phyloP scores from a whole-genome alignment of 164 flowering plant genomes.

The Kingdonia uniflora region DNA sequence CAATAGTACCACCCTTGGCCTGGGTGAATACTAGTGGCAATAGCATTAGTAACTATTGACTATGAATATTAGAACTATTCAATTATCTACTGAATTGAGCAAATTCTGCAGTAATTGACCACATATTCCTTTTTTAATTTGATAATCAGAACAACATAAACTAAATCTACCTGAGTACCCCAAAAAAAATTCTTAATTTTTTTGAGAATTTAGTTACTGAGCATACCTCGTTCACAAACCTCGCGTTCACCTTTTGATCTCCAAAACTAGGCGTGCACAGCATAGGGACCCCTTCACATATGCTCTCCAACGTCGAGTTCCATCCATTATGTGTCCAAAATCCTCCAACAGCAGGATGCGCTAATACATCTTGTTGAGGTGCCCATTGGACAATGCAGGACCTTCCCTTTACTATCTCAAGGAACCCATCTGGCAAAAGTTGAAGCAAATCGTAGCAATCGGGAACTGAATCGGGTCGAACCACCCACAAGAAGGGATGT shows the following conservation, averaged over 20 bases:
- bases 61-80: too few relatives aligned
- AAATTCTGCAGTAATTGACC: too few relatives aligned
- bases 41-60: too few relatives aligned
- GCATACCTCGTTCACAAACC: constrained; percentile 17
- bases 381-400: constrained; percentile 48
- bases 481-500: constrained; percentile 37
- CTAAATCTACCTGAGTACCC: too few relatives aligned
- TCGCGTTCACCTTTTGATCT: constrained; percentile 39
- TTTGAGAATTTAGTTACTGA: too few relatives aligned
- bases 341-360: constrained; percentile 42
- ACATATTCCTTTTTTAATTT: too few relatives aligned
- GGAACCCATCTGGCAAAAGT: constrained; percentile 15
- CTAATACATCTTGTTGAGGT: constrained; percentile 44
- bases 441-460: constrained; percentile 2
- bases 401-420: constrained; percentile 10
- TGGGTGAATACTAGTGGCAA: too few relatives aligned
- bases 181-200: too few relatives aligned
- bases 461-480: constrained; percentile 21
- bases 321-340: constrained; percentile 56
- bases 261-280: constrained; percentile 33
- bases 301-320: constrained; percentile 48
- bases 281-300: constrained; percentile 55
- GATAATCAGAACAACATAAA: too few relatives aligned
- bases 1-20: too few relatives aligned
- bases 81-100: too few relatives aligned